Evolutionary conservation across 139 green algal species (phyloP).

Genomic region (Coelastrella sp.): DNA sequence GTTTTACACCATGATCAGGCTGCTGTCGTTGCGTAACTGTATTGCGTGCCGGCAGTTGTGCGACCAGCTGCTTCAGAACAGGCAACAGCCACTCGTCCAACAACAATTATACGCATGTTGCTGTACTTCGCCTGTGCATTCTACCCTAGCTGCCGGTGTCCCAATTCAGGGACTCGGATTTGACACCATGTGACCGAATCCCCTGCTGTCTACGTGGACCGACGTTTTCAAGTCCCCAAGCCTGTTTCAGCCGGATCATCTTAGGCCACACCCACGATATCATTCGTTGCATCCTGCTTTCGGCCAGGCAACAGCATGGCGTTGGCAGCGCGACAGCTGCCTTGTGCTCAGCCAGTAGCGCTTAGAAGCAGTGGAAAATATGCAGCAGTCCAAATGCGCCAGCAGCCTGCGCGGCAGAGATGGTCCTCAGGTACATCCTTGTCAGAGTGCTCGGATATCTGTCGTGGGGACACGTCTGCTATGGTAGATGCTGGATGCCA

Average conservation of each 20-base stretch:
- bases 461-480: neutral
- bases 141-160: too few species aligned
- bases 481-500: neutral
- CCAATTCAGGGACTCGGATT: neutral
- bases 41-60: neutral
- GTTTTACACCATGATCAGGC: neutral
- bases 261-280: too few species aligned
- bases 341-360: neutral
- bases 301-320: neutral
- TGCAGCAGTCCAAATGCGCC: neutral
- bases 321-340: constrained; percentile 13
- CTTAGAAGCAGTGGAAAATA: neutral
- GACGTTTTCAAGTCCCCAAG: neutral
- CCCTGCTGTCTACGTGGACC: neutral
- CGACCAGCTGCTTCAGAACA: neutral
- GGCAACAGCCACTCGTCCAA: neutral
- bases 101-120: too few species aligned
- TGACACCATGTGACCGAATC: constrained; percentile 1
- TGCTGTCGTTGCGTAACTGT: neutral
- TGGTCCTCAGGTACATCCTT: neutral
- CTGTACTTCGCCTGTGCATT: too few species aligned
- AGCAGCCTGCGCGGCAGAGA: neutral
- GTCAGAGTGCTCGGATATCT: neutral
- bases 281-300: too few species aligned
- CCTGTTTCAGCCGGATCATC: neutral